Evolutionary conservation across 768 basidiomycete genomes (phyloP).

Genomic region (Pleurotus tuber-regium): DNA sequence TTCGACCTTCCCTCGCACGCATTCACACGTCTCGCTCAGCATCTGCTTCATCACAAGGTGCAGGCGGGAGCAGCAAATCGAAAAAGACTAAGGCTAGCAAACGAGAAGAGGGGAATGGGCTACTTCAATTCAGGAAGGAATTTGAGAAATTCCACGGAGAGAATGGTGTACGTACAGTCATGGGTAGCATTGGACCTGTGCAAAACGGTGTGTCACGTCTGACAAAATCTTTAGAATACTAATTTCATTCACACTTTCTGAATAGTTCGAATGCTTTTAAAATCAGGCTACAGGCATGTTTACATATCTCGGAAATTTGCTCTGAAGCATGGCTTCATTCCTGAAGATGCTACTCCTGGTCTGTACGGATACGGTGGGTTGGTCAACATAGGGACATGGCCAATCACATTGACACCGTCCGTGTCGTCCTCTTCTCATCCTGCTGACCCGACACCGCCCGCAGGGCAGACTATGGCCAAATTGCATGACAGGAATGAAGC

Average conservation of each 20-base stretch:
- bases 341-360: slow-evolving; percentile 82
- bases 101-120: slow-evolving; percentile 36
- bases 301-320: slow-evolving; percentile 97
- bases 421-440: slow-evolving; percentile 30
- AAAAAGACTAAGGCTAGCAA: slow-evolving; percentile 39
- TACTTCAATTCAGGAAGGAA: slow-evolving; percentile 66
- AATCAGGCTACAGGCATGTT: slow-evolving; percentile 87
- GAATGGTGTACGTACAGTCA: slow-evolving; percentile 91
- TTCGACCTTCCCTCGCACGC: slow-evolving; percentile 40
- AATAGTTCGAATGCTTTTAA: slow-evolving; percentile 95
- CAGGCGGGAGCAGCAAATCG: slow-evolving; percentile 31
- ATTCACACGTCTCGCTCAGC: slow-evolving; percentile 22
- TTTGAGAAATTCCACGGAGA: slow-evolving; percentile 86
- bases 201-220: slow-evolving; percentile 58
- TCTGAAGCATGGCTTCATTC: slow-evolving; percentile 82
- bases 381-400: slow-evolving; percentile 83
- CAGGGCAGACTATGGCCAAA: slow-evolving; percentile 11
- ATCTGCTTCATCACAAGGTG: slow-evolving; percentile 31
- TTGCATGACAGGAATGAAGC: slow-evolving; percentile 12
- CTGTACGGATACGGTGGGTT: slow-evolving; percentile 92
- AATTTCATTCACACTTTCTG: background rate
- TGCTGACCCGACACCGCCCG: slow-evolving; percentile 22
- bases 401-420: slow-evolving; percentile 66
- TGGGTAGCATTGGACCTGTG: slow-evolving; percentile 90
- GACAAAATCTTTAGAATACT: slow-evolving; percentile 2